phyloP scores from a whole-genome alignment of 2,329 filamentous ascomycete genomes.

The Ramichloridium luteum region DNA sequence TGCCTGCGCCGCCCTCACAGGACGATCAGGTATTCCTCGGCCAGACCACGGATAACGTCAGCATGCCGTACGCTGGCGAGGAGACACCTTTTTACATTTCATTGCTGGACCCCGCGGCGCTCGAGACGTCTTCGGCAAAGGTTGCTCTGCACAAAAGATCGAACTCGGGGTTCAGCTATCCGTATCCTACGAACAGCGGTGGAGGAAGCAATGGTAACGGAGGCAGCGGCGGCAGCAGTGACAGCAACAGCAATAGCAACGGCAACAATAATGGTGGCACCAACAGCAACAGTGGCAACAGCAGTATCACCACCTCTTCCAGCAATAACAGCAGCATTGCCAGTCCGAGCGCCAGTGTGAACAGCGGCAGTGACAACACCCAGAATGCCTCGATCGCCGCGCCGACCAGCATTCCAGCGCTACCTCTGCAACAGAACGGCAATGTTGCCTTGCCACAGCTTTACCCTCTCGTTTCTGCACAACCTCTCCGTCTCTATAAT shows the following conservation, averaged over 20 bases:
- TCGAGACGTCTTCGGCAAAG: constrained; percentile 11
- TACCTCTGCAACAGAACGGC: constrained; percentile 53
- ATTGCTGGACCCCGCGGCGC: constrained; percentile 39
- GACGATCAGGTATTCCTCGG: constrained; percentile 71
- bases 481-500: constrained; percentile 77
- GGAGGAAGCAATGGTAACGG: not conserved
- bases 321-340: too few species aligned
- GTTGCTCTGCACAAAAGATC: constrained; percentile 11
- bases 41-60: constrained; percentile 68
- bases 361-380: too few species aligned
- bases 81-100: constrained; percentile 81
- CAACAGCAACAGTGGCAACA: constrained; percentile 11
- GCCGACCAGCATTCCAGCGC: constrained; percentile 47
- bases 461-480: constrained; percentile 54
- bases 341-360: constrained; percentile 6
- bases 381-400: constrained; percentile 37
- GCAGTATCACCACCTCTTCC: constrained; percentile 30
- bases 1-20: constrained; percentile 47
- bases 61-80: constrained; percentile 63
- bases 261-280: not conserved
- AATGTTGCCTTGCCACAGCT: constrained; percentile 60
- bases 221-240: constrained; percentile 6
- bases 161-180: constrained; percentile 13
- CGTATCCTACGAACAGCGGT: constrained; percentile 12
- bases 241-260: constrained; percentile 30